A percentile compares a stretch with the other conserved stretches of the same genome.
Evolutionary conservation across 176 grass and related monocot genomes (phyloP).

Genomic region (Eleusine indica): DNA sequence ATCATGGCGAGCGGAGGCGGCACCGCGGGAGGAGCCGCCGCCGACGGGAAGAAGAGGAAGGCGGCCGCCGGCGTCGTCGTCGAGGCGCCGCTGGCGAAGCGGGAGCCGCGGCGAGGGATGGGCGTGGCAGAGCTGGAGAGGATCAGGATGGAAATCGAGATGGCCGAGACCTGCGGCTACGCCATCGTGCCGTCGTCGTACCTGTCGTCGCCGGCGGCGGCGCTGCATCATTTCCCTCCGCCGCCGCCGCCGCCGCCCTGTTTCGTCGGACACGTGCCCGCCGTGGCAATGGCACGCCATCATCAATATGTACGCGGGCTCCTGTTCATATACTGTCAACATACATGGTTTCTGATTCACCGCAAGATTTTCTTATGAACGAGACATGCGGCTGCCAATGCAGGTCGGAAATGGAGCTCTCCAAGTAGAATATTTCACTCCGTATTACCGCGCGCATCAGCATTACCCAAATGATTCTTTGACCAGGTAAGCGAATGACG

Average conservation of each 20-base stretch:
- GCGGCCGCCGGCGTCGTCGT: not conserved
- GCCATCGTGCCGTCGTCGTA: constrained; percentile 12
- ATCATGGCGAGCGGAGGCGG: constrained; percentile 29
- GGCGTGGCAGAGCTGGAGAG: constrained; percentile 51
- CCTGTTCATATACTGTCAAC: not conserved
- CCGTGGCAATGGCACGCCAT: constrained; percentile 11
- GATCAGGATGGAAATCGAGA: constrained; percentile 51
- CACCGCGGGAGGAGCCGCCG: not conserved
- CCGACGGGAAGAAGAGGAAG: constrained; percentile 37
- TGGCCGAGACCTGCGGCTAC: constrained; percentile 45
- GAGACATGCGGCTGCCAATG: not conserved
- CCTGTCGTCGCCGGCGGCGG: not conserved
- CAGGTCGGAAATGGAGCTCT: constrained; percentile 42
- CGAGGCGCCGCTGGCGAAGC: constrained; percentile 15
- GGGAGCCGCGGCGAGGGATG: constrained; percentile 52
- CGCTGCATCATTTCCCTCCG: not conserved
- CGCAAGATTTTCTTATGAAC: not conserved
- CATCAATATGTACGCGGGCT: not conserved
- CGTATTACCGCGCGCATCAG: constrained; percentile 24
- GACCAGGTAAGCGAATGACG: constrained; percentile 20
- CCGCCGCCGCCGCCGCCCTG: not conserved
- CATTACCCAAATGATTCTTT: constrained; percentile 28
- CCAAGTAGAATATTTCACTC: not conserved
- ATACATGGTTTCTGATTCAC: not conserved
- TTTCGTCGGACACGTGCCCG: constrained; percentile 5